Evolutionary conservation across 495 filamentous ascomycete species (phyloP), one percentile per base, ranked within the genome.

Genomic region (Rhypophila decipiens): DNA sequence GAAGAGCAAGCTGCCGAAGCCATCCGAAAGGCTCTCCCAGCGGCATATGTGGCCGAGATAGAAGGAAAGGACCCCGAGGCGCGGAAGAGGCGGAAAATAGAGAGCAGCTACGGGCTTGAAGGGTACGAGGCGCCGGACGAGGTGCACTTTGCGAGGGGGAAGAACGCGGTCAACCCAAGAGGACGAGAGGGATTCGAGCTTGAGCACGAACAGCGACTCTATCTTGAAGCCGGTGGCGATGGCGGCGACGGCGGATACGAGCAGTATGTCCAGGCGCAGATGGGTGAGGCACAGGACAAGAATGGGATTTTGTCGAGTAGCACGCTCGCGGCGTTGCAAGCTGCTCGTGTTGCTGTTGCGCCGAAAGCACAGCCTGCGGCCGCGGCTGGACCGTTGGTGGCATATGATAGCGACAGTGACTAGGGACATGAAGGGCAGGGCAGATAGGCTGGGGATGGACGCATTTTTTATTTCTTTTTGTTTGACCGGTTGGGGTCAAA

Each of bases 1-100:
- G 94, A 99, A 66, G 94, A 99, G 64, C 91, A 96, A 66, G 94
- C 94, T n/a, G 94, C 93, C 0, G 94, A 96, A 59, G 94, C 94
- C 9, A 88, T 99, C 33, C 74, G 94, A 19, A 74, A 83, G 34
- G 93, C 94, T 5, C 68, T 99, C n/a, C 94, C 94, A 0, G 89
- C 83, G 1, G 88, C 86, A 20, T 97, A 88, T 57, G 85, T 99
- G 1, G 87, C 88, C 0, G 89, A 99, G 69, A 82, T 98, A 44
- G 94, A 99, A 65, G 94, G 93, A 9, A 80, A 84, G 24, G 89
- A 95, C 54, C 85, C 85, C 2, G 86, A 91, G 53, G 86, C 87
- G 34, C 76, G 80, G 59, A 96, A 94, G 70, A 73, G 88, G 57
- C 80, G 90, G 64, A 90, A 86, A 71, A 84, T 95, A 23, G 90